These are phyloP conservation scores for Garcia nutans DNA, from an alignment of 345 rosid species.

Conservation along the genomic window DNA sequence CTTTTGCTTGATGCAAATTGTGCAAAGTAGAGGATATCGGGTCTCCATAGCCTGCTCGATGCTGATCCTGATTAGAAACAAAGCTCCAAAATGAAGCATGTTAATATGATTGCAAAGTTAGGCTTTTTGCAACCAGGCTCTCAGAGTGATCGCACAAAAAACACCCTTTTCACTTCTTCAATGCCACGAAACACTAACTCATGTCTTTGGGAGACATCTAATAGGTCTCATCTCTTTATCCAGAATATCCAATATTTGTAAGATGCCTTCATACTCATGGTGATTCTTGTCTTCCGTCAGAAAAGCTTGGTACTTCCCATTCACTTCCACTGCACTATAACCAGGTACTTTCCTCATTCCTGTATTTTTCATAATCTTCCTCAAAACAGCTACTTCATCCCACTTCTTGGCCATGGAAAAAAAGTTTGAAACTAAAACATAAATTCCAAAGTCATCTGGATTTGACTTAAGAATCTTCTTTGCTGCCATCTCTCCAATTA, in stretches of 20 bases:
- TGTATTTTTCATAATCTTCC: conserved; percentile 56
- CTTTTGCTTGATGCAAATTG: neutral
- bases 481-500: conserved; percentile 60
- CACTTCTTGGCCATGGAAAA: conserved; percentile 55
- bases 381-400: conserved; percentile 56
- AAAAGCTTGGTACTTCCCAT: conserved; percentile 56
- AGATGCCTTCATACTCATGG: conserved; percentile 37
- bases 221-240: conserved; percentile 43
- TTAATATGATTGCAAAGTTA: neutral
- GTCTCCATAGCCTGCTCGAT: neutral
- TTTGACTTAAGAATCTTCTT: conserved; percentile 51
- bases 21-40: neutral
- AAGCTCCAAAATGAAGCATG: neutral
- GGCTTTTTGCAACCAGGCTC: neutral
- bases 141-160: neutral
- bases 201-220: conserved; percentile 1
- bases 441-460: conserved; percentile 58
- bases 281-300: conserved; percentile 65
- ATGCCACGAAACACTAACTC: conserved; percentile 2
- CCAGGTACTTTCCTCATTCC: conserved; percentile 66
- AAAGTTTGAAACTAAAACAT: conserved; percentile 65
- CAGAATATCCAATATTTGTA: conserved; percentile 40
- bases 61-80: neutral
- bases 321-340: conserved; percentile 52
- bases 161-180: neutral